Evolutionary conservation across 2,329 filamentous ascomycete species (phyloP).

Genomic region (Onygenales sp.): DNA sequence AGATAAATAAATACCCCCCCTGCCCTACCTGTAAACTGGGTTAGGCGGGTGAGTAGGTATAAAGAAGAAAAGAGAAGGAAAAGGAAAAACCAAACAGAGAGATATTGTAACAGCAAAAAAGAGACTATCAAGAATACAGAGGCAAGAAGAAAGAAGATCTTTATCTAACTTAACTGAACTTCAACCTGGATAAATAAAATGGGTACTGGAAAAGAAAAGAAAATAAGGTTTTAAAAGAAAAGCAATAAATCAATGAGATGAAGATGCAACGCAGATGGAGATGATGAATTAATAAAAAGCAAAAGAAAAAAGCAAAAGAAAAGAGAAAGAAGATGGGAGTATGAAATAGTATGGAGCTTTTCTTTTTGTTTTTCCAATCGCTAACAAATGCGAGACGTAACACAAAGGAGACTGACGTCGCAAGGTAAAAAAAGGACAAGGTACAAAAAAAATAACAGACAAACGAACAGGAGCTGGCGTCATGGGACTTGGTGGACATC

Average conservation of each 20-base stretch:
- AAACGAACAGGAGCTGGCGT: too few species aligned
- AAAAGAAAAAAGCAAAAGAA: conserved; percentile 11
- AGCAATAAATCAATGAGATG: too few species aligned
- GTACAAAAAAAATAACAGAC: neutral
- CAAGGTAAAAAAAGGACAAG: neutral
- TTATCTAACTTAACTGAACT: neutral
- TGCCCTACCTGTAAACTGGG: too few species aligned
- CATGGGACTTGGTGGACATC: neutral
- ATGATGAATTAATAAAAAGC: conserved; percentile 4
- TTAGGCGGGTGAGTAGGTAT: neutral
- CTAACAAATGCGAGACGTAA: conserved; percentile 12
- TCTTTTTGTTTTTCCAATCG: conserved; percentile 27
- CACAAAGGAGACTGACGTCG: conserved; percentile 21
- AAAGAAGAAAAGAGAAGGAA: neutral
- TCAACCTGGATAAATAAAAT: neutral
- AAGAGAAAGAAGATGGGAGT: conserved; percentile 14
- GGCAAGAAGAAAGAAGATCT: neutral
- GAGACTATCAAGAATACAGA: conserved; percentile 6
- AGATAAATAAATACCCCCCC: too few species aligned
- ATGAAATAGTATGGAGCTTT: conserved; percentile 19
- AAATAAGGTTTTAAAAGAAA: conserved; percentile 5
- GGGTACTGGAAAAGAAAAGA: too few species aligned
- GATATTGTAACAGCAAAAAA: neutral
- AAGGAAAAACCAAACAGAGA: neutral
- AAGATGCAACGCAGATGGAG: neutral